Percentiles rank a stretch among this genome's conserved stretches.
Evolutionary conservation across 805 yeast genomes (phyloP).

Genomic region (Candida boidinii): DNA sequence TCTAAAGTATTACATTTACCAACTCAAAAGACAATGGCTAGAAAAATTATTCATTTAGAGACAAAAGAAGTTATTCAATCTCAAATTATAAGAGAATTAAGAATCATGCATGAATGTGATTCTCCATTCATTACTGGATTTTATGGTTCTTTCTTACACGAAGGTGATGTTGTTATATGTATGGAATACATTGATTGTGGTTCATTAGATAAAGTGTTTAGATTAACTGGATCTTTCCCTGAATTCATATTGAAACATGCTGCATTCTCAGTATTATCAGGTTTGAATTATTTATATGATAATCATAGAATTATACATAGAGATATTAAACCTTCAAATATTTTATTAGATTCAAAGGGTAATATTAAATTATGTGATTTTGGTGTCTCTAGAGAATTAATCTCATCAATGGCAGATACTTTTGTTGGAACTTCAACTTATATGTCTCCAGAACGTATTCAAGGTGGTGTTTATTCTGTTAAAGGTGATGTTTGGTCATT

Average conservation of each 20-base stretch:
- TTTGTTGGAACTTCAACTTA: constrained; percentile 97
- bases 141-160: constrained; percentile 79
- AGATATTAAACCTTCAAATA: constrained; percentile 94
- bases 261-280: constrained; percentile 68
- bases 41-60: constrained; percentile 80
- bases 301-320: constrained; percentile 87
- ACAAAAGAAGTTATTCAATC: constrained; percentile 68
- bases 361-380: constrained; percentile 90
- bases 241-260: constrained; percentile 65
- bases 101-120: constrained; percentile 85
- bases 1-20: constrained; percentile 84
- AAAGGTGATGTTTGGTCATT: constrained; percentile 97
- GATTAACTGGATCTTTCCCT: constrained; percentile 53
- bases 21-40: constrained; percentile 81
- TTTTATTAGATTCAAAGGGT: constrained; percentile 78
- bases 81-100: constrained; percentile 80
- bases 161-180: constrained; percentile 74
- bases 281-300: constrained; percentile 73
- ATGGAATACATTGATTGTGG: constrained; percentile 97
- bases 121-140: constrained; percentile 80
- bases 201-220: constrained; percentile 72
- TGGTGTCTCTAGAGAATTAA: constrained; percentile 89
- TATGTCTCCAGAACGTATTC: constrained; percentile 97
- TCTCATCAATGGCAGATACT: constrained; percentile 92
- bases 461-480: constrained; percentile 89